phyloP scores from a whole-genome alignment of 1,284 basidiomycete species.

The Stygiomarasmius scandens region DNA sequence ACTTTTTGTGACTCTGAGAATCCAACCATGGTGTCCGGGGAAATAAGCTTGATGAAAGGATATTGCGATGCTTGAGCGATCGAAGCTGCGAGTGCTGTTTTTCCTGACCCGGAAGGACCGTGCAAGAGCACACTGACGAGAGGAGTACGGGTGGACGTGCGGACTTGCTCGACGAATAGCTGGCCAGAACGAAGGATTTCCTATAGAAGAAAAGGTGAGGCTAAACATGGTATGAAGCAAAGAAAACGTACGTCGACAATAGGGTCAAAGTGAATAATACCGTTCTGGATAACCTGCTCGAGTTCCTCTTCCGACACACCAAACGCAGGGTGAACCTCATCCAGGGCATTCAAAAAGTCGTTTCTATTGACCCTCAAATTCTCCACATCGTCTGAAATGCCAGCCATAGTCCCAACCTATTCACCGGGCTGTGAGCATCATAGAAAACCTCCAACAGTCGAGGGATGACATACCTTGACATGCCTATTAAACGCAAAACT shows the following conservation, averaged over 20 bases:
- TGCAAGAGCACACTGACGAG: conserved; percentile 91
- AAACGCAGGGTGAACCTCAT: conserved; percentile 96
- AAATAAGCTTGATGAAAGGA: conserved; percentile 98
- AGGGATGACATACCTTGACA: conserved; percentile 66
- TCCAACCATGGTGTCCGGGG: conserved; percentile 97
- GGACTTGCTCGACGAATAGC: conserved; percentile 94
- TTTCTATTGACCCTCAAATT: conserved; percentile 85
- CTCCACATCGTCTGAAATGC: conserved; percentile 94
- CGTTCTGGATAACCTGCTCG: conserved; percentile 92
- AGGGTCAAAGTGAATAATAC: conserved; percentile 89
- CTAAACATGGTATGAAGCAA: conserved; percentile 20
- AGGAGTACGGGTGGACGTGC: conserved; percentile 87
- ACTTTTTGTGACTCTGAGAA: conserved; percentile 93
- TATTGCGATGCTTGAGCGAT: conserved; percentile 93
- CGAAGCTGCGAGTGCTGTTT: conserved; percentile 94
- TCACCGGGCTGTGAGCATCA: background rate
- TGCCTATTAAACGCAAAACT: conserved; percentile 98
- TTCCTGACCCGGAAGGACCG: conserved; percentile 90
- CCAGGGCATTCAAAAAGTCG: conserved; percentile 91
- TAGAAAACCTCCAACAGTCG: background rate
- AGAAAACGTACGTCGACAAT: conserved; percentile 68
- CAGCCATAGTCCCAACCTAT: conserved; percentile 92
- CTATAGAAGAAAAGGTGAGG: conserved; percentile 40
- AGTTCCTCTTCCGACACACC: conserved; percentile 98
- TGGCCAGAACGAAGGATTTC: conserved; percentile 89